Evolutionary conservation across 352 stramenopile genomes (phyloP).

Genomic region (Elongisporangium undulatum): DNA sequence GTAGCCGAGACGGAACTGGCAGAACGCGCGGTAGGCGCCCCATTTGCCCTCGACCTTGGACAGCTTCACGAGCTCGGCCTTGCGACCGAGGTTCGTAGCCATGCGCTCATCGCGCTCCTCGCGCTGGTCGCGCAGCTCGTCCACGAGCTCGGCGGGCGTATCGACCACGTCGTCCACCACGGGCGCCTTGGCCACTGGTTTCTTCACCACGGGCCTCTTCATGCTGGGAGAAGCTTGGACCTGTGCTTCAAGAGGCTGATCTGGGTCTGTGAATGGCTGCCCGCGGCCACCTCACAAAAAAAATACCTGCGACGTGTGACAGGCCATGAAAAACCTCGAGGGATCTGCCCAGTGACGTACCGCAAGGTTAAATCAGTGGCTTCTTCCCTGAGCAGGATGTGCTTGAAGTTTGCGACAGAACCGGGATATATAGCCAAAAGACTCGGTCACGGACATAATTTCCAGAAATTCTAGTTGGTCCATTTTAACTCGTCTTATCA

Average conservation of each 20-base stretch:
- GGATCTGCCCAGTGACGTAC: not conserved
- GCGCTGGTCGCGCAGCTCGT: slow-evolving; percentile 16
- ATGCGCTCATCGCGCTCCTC: slow-evolving; percentile 46
- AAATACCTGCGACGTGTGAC: not conserved
- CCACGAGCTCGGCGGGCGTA: slow-evolving; percentile 9
- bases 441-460: not conserved
- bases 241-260: not conserved
- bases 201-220: not conserved
- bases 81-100: slow-evolving; percentile 48
- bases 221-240: not conserved
- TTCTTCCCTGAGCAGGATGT: not conserved
- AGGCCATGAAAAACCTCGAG: not conserved
- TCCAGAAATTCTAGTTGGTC: too few relatives aligned
- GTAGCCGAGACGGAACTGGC: slow-evolving; percentile 85
- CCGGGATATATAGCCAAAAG: not conserved
- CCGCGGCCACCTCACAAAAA: not conserved
- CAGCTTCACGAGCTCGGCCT: slow-evolving; percentile 70
- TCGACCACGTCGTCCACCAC: slow-evolving; percentile 6
- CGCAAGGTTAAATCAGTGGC: not conserved
- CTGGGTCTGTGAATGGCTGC: not conserved
- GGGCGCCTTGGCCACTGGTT: too few relatives aligned
- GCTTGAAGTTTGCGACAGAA: not conserved
- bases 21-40: slow-evolving; percentile 72
- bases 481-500: too few relatives aligned
- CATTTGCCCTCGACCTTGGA: slow-evolving; percentile 53